These are phyloP conservation scores for Jaapia argillacea DNA, from an alignment of 768 basidiomycete species.

Conservation along the genomic window DNA sequence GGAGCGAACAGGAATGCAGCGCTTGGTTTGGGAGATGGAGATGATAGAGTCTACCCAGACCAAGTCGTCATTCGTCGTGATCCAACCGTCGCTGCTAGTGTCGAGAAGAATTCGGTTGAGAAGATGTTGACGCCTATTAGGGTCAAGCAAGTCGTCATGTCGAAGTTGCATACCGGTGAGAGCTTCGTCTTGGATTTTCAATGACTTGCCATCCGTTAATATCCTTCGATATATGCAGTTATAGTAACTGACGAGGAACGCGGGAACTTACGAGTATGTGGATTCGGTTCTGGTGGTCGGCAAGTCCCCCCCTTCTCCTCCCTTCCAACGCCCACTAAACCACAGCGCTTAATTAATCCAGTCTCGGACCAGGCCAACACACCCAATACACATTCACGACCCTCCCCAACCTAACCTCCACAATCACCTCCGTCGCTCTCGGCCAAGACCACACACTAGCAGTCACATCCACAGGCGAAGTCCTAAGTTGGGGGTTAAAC, in stretches of 20 bases:
- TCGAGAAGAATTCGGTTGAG: constrained; percentile 17
- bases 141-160: constrained; percentile 68
- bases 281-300: constrained; percentile 85
- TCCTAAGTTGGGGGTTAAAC: constrained; percentile 87
- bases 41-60: constrained; percentile 75
- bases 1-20: constrained; percentile 82
- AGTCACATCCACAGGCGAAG: constrained; percentile 70
- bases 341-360: too few relatives aligned
- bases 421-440: constrained; percentile 60
- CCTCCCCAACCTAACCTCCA: constrained; percentile 43
- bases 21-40: constrained; percentile 74
- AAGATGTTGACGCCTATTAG: constrained; percentile 53
- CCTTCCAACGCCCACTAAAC: constrained; percentile 2
- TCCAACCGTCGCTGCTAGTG: neutral
- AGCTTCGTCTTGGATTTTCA: too few relatives aligned
- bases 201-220: too few relatives aligned
- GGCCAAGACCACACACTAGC: constrained; percentile 94
- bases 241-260: constrained; percentile 49
- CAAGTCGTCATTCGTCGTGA: constrained; percentile 40
- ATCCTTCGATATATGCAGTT: too few relatives aligned
- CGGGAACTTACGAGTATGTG: constrained; percentile 76
- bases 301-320: constrained; percentile 28
- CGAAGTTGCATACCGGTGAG: constrained; percentile 88
- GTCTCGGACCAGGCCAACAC: constrained; percentile 64
- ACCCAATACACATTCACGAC: constrained; percentile 69